These are phyloP conservation scores for Stereum hirsutum DNA, from an alignment of 1,284 basidiomycete species.

Conservation along the genomic window DNA sequence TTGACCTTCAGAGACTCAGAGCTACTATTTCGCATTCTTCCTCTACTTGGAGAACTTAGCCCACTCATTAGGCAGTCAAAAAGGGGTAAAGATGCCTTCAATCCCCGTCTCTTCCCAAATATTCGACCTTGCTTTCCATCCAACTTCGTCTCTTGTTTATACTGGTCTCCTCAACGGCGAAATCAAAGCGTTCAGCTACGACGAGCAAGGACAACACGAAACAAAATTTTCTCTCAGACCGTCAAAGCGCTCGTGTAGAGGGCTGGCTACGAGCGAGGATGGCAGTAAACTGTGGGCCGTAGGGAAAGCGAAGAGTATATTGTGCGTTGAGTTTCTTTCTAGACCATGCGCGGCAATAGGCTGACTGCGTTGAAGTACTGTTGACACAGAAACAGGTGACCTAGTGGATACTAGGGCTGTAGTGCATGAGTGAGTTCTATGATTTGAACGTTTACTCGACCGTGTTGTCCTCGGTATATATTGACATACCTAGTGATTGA, in stretches of 20 bases:
- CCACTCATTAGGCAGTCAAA: too few species aligned
- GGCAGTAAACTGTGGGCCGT: constrained; percentile 67
- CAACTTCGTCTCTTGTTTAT: constrained; percentile 59
- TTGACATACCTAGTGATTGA: constrained; percentile 26
- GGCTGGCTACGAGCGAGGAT: constrained; percentile 54
- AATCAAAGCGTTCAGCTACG: constrained; percentile 72
- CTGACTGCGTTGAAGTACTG: constrained; percentile 34
- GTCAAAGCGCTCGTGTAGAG: constrained; percentile 71
- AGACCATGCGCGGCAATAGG: neutral
- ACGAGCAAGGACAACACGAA: constrained; percentile 51
- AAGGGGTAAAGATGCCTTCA: too few species aligned
- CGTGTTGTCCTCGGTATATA: constrained; percentile 5
- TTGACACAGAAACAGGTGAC: constrained; percentile 61
- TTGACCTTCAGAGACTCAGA: too few species aligned
- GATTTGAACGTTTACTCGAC: constrained; percentile 6
- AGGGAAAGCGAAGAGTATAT: constrained; percentile 77
- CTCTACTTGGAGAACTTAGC: too few species aligned
- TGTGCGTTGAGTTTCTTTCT: constrained; percentile 44
- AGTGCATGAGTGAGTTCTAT: constrained; percentile 71
- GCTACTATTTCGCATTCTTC: too few species aligned
- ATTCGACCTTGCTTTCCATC: constrained; percentile 88
- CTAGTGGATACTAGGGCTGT: constrained; percentile 51
- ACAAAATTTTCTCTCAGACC: constrained; percentile 48
- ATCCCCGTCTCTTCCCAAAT: constrained; percentile 70
- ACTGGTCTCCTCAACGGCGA: constrained; percentile 77